phyloP scores from a whole-genome alignment of 169 alveolate species.

The Pseudocohnilembus persalinus region DNA sequence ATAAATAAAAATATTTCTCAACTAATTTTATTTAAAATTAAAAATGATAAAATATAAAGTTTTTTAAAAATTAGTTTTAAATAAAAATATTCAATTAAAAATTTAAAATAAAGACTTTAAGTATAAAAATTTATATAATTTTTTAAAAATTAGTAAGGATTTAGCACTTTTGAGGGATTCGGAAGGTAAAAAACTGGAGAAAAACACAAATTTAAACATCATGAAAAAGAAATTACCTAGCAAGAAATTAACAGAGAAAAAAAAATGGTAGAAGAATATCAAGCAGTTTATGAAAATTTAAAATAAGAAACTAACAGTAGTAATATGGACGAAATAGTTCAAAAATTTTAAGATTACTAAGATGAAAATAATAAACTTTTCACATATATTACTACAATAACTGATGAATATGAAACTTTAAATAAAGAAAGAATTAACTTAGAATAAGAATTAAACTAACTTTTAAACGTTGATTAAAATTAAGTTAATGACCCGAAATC shows the following conservation, averaged over 20 bases:
- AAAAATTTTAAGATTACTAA: slow-evolving; percentile 12
- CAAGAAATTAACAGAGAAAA: not conserved
- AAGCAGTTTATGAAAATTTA: slow-evolving; percentile 1
- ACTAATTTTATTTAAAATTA: no score
- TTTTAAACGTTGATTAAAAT: no score
- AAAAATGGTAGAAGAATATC: not conserved
- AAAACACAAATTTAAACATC: not conserved
- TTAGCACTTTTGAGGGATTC: not conserved
- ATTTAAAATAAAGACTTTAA: no score
- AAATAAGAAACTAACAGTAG: slow-evolving; percentile 5
- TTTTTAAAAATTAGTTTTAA: no score
- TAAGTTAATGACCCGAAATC: slow-evolving; percentile 16
- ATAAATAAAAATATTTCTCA: no score
- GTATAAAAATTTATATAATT: no score
- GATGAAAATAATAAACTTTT: slow-evolving; percentile 11
- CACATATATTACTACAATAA: not conserved
- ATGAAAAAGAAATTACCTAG: slow-evolving; percentile 3
- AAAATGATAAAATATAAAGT: no score
- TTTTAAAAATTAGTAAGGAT: not conserved
- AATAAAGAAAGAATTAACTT: slow-evolving; percentile 8
- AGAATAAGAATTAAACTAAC: no score
- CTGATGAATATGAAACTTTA: slow-evolving; percentile 15
- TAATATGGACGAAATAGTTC: slow-evolving; percentile 11
- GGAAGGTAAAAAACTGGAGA: not conserved
- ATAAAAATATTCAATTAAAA: no score